Evolutionary conservation across 352 stramenopile genomes (phyloP), one percentile per base, ranked within the genome.

Genomic region (Achlya hypogyna): DNA sequence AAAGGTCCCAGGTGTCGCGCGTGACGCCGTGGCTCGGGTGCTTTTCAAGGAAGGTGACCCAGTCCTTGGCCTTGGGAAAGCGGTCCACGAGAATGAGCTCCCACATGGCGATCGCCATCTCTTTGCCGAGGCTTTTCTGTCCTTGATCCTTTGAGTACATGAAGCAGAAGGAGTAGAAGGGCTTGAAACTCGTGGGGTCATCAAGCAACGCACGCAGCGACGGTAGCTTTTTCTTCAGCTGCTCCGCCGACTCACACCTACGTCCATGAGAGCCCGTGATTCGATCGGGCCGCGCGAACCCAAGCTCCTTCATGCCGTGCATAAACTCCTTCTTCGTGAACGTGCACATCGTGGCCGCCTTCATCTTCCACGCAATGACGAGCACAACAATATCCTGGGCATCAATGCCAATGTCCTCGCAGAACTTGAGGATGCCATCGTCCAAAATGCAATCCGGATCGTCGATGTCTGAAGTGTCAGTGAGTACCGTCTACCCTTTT

Each of bases 81-180:
- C 80, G 82, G 35, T 75, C 54, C 10, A 70, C 31, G 22, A 95
- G 74, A 56, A 95, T 62, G 63, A 95, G 68, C 65, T 94, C 84
- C 87, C 87, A 95, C 86, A 95, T 93, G 27, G 84, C 81, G 52
- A 81, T 74, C 20, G 87, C 87, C 52, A 95, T 89, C 69, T 93
- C 87, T 53, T 92, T 90, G 56, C 79, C 74, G 6, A 94, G 73
- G 68, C 85, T 94, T 69, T 93, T 93, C 65, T 94, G 85, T n/a
- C 84, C 86, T 0, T 82, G 82, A 58, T 95, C 87, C 66, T 95
- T 95, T 32, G 87, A 91, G 59, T 93, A 95, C 1, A 75, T 75
- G 65, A 95, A 95, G 71, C 84, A 93, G 65, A 94, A 95, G 68
- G 76, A 78, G 70, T 95, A 95, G 38, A 95, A 92, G 63, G 79